Evolutionary conservation across 2,329 filamentous ascomycete species (phyloP).

Genomic region (Karstenula rhodostoma): DNA sequence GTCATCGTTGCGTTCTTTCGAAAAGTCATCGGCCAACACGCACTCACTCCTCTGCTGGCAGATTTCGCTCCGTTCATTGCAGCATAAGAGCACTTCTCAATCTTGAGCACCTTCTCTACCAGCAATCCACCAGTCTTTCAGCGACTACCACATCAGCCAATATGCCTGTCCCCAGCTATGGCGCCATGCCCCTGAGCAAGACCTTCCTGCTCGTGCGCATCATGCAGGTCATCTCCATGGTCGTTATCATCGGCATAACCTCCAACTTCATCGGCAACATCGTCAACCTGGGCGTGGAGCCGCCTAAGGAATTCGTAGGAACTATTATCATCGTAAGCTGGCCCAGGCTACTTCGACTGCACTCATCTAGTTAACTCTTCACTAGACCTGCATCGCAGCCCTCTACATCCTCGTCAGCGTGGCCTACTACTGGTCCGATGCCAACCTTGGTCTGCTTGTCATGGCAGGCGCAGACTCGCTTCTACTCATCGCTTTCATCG

Average conservation of each 20-base stretch:
- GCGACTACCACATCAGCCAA: conserved; percentile 37
- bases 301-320: conserved; percentile 77
- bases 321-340: conserved; percentile 79
- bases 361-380: conserved; percentile 28
- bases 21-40: conserved; percentile 28
- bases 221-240: conserved; percentile 74
- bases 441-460: conserved; percentile 77
- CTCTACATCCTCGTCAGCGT: conserved; percentile 76
- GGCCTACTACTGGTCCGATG: conserved; percentile 82
- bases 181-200: conserved; percentile 73
- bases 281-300: conserved; percentile 68
- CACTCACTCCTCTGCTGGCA: conserved; percentile 48
- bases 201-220: conserved; percentile 78
- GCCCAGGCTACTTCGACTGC: background rate
- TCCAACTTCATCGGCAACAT: conserved; percentile 85
- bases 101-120: conserved; percentile 27
- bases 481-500: conserved; percentile 78
- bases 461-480: conserved; percentile 71
- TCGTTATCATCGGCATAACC: conserved; percentile 80
- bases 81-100: conserved; percentile 31
- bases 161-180: conserved; percentile 68
- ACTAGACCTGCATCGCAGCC: conserved; percentile 77
- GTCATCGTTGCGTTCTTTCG: conserved; percentile 37
- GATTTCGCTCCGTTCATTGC: conserved; percentile 42
- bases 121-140: conserved; percentile 8